A percentile compares a stretch with the other conserved stretches of the same genome.
These are phyloP conservation scores for Euphorbia schlechtendalii DNA, from an alignment of 441 rosid genomes.

Conservation along the genomic window DNA sequence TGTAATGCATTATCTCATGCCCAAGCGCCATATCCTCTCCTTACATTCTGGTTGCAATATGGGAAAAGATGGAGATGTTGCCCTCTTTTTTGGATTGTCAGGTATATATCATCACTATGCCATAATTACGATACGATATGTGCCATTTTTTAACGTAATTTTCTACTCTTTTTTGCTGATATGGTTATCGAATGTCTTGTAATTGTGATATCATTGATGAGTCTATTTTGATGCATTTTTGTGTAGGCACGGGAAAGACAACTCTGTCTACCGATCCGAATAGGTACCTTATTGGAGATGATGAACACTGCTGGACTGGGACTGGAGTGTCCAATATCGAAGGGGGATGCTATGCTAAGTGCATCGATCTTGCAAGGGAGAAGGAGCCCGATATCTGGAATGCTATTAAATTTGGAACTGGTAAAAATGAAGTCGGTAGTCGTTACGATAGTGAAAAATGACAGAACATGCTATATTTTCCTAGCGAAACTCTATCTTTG, in stretches of 20 bases:
- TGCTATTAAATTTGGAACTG: constrained; percentile 94
- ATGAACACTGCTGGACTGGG: constrained; percentile 93
- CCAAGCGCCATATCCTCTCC: constrained; percentile 93
- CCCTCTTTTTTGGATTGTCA: constrained; percentile 99
- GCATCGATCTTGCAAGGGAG: constrained; percentile 84
- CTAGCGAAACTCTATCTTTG: not conserved
- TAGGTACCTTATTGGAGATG: constrained; percentile 85
- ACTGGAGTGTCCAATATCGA: constrained; percentile 93
- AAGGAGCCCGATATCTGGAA: constrained; percentile 97
- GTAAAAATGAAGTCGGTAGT: no score
- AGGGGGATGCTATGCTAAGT: constrained; percentile 98
- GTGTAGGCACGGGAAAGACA: constrained; percentile 85
- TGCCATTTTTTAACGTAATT: no score
- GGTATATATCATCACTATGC: constrained; percentile 56
- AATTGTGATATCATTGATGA: constrained; percentile 16
- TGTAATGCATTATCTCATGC: constrained; percentile 99
- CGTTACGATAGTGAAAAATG: not conserved
- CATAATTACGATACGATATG: constrained; percentile 25
- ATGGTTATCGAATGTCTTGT: not conserved
- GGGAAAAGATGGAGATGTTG: constrained; percentile 99
- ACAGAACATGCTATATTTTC: not conserved
- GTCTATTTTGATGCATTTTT: constrained; percentile 17
- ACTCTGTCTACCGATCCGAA: constrained; percentile 94
- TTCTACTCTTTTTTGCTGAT: no score
- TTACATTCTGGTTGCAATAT: constrained; percentile 98